Base-by-base conservation (phyloP, 371 early-diverging fungal genomes). In the Zancudomyces culisetae region DNA sequence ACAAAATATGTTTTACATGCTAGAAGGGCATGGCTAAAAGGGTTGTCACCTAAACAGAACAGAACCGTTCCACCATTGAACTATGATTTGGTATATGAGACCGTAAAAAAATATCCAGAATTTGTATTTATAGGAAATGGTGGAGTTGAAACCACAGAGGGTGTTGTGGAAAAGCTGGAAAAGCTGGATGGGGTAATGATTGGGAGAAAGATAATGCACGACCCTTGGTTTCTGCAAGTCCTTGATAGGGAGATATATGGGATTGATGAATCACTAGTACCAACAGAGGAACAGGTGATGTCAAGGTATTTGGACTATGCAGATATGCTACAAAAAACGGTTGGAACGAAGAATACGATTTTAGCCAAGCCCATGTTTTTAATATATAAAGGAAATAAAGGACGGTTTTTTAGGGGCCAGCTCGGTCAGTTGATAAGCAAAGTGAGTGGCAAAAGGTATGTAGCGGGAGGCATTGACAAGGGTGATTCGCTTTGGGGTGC, bases 31-130 rank as follows among this genome's bases (percentile, higher is more conserved):
- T 78, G 80, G 66, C 70, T 93, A 18, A 72, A 79, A 40, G 90
- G 90, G 0, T 58, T 90, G 3, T 81, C 83, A 20, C 90, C 93
- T 0, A 77, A 79, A 53, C 78, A 90, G 54, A 93, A 93, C 67
- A 74, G 89, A 56, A 73, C 62, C 13, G 67, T 88, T 26, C 93
- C 93, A 0, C 79, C 77, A 21, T 60, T 93, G 3, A 79, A 83
- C 54, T 79, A 90, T 55, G 74, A 75, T 20, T 71, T 80, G 52
- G 91, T 83, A 0, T 74, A 78, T 61, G 68, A 70, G 55, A 60
- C 87, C 57, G 74, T 75, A 29, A 60, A 71, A 42, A 68, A 70
- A 45, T 79, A 77, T 45, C 83, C 84, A 0, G 62, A 79, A 41
- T 52, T 81, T 12, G 70, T 64, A 3, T 70, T 90, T 50, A 63